Evolutionary conservation across 257 asterid genomes (phyloP).

Genomic region (Nicotiana undulata): DNA sequence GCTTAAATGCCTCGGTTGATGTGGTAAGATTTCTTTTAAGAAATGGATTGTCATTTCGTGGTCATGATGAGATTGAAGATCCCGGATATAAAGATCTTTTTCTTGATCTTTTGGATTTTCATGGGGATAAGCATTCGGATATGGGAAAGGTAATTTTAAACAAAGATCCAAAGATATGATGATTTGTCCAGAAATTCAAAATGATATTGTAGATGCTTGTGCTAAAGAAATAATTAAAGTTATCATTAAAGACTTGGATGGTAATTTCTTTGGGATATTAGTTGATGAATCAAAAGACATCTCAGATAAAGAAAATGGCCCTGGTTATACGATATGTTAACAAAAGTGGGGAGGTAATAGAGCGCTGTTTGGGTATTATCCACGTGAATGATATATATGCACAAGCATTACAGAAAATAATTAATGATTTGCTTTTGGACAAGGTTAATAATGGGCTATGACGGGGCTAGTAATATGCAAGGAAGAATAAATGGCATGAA

Average conservation of each 20-base stretch:
- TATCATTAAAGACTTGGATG: not conserved
- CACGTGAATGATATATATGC: too few species aligned
- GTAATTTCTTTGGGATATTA: not conserved
- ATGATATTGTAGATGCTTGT: not conserved
- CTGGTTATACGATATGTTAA: too few species aligned
- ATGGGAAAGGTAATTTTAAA: not conserved
- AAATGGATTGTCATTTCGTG: not conserved
- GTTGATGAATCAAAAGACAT: not conserved
- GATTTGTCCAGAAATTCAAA: not conserved
- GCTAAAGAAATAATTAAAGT: too few species aligned
- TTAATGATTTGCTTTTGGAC: not conserved
- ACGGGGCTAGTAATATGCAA: not conserved
- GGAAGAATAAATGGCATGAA: too few species aligned
- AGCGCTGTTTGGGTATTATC: too few species aligned
- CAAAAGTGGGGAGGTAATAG: not conserved
- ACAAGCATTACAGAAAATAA: not conserved
- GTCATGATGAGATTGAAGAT: not conserved
- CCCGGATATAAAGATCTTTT: not conserved
- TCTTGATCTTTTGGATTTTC: not conserved
- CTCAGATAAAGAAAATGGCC: not conserved
- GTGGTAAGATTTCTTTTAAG: not conserved
- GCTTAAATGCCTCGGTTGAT: not conserved
- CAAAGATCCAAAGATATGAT: not conserved
- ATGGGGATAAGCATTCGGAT: too few species aligned
- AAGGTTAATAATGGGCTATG: too few species aligned